Conservation (phyloP, 1,139 yeast species). For the Pneumocystis canis region DNA sequence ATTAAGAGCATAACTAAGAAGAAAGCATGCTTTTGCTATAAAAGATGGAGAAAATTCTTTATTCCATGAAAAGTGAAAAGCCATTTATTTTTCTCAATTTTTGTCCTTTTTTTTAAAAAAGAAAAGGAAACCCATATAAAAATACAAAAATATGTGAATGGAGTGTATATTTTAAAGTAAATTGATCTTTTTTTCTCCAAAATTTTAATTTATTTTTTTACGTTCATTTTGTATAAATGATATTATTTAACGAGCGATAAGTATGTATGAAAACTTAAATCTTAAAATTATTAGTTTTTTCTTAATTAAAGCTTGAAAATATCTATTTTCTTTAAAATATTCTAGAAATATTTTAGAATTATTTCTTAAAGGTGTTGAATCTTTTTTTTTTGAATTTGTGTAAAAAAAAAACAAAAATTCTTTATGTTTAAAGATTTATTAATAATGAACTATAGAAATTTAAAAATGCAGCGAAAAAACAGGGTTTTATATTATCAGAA, state of each 20-base stretch:
- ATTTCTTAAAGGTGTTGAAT: neutral
- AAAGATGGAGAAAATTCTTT: conserved; percentile 12
- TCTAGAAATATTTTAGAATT: neutral
- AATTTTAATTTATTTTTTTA: neutral
- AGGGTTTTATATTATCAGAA: conserved; percentile 27
- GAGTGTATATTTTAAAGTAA: neutral
- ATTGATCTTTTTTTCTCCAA: neutral
- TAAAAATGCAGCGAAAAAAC: conserved; percentile 14
- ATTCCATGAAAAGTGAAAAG: conserved; percentile 12
- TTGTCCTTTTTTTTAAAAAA: neutral
- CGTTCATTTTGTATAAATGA: no score
- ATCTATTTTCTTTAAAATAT: no score
- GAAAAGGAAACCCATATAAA: neutral
- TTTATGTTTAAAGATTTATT: neutral
- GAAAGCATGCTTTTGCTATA: conserved; percentile 39
- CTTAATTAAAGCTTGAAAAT: no score
- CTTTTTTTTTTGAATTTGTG: no score
- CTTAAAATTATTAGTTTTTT: no score
- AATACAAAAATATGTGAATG: no score
- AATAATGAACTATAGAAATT: neutral
- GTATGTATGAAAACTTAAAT: no score
- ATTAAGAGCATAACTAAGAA: conserved; percentile 64
- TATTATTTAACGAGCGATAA: no score
- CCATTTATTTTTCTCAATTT: conserved; percentile 3
- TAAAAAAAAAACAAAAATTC: neutral